Conservation (phyloP, 495 filamentous ascomycete species). For the Pseudoneurospora amorphoporcata region DNA sequence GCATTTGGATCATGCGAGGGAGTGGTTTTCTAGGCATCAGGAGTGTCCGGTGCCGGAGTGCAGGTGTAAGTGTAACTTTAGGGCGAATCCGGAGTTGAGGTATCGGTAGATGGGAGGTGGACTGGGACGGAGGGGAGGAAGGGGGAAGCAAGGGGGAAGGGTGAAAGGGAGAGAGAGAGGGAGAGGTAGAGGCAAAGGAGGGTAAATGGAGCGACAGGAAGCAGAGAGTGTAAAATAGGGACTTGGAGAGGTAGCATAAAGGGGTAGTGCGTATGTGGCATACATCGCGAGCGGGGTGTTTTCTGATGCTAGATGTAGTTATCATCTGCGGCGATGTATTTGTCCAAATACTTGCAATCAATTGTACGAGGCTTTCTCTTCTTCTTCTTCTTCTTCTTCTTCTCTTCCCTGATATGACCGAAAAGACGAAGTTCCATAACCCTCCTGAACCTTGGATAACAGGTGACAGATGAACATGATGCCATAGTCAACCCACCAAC, state of each 20-base stretch:
- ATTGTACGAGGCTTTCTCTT: no score
- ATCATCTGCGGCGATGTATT: neutral
- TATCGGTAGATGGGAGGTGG: constrained; percentile 20
- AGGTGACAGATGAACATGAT: neutral
- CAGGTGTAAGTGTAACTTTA: constrained; percentile 63
- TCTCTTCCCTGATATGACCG: neutral
- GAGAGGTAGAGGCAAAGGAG: neutral
- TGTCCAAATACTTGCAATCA: no score
- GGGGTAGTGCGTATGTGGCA: neutral
- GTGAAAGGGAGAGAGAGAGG: neutral
- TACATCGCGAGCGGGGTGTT: neutral
- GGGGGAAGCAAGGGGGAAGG: neutral
- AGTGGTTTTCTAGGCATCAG: constrained; percentile 74
- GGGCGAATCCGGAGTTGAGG: constrained; percentile 38
- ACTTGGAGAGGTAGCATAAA: neutral
- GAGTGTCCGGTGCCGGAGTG: constrained; percentile 89
- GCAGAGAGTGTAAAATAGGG: neutral
- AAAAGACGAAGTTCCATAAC: neutral
- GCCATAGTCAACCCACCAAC: neutral
- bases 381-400: neutral
- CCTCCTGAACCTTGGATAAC: neutral
- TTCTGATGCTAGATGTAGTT: neutral
- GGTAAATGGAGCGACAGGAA: neutral
- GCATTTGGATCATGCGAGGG: constrained; percentile 76
- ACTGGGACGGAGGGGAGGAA: neutral